Evolutionary conservation across 202 grass and related monocot genomes (phyloP).

Genomic region (Setaria viridis): DNA sequence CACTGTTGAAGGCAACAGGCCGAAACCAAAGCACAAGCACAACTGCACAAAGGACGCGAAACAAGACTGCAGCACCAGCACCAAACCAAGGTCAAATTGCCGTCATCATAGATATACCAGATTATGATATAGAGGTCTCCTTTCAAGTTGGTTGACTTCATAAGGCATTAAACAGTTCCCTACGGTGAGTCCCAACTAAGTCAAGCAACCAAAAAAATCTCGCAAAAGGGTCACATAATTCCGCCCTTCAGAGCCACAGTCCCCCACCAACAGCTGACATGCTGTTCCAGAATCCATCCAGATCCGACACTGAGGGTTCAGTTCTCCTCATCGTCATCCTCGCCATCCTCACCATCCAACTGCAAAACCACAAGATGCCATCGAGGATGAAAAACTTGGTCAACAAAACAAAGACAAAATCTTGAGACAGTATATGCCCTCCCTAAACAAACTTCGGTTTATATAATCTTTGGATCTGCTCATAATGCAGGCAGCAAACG

Average conservation of each 20-base stretch:
- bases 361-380: conserved; percentile 44
- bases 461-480: not conserved
- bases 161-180: conserved; percentile 54
- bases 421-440: not conserved
- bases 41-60: not conserved
- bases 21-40: not conserved
- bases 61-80: not conserved
- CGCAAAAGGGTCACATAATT: conserved; percentile 36
- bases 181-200: conserved; percentile 59
- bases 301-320: conserved; percentile 34
- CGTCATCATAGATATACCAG: conserved; percentile 55
- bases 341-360: conserved; percentile 57
- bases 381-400: not conserved
- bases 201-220: conserved; percentile 53
- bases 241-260: conserved; percentile 33
- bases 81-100: conserved; percentile 39
- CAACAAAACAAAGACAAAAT: not conserved
- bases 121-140: conserved; percentile 55
- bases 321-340: conserved; percentile 65
- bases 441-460: not conserved
- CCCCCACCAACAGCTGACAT: conserved; percentile 19
- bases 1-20: not conserved
- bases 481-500: not conserved
- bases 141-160: conserved; percentile 49
- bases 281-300: not conserved